Evolutionary conservation across 192 early-diverging fungal genomes (phyloP).

Genomic region (Coemansia sp.): DNA sequence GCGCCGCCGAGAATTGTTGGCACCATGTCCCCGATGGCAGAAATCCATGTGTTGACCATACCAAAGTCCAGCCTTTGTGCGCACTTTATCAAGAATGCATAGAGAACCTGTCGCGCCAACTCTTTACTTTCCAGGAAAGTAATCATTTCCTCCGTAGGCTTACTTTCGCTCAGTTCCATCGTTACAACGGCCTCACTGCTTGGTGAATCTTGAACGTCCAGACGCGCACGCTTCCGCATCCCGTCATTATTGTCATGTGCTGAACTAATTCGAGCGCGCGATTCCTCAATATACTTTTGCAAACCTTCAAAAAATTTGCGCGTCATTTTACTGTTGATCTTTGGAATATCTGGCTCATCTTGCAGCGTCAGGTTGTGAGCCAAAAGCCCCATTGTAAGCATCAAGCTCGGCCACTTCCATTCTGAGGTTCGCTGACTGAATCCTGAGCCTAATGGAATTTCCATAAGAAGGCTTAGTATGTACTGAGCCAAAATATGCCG

Average conservation of each 20-base stretch:
- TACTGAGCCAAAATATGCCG: slow-evolving; percentile 39
- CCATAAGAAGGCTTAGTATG: slow-evolving; percentile 32
- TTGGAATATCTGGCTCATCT: slow-evolving; percentile 22
- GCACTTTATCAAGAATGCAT: slow-evolving; percentile 38
- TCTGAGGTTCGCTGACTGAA: slow-evolving; percentile 24
- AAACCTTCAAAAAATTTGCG: slow-evolving; percentile 26
- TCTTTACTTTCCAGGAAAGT: slow-evolving; percentile 17
- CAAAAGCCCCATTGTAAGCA: slow-evolving; percentile 40
- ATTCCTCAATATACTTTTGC: slow-evolving; percentile 14
- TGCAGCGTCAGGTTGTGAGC: slow-evolving; percentile 18
- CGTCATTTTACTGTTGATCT: slow-evolving; percentile 7
- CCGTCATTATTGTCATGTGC: slow-evolving; percentile 3
- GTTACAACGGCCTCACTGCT: background rate
- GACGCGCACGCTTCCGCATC: slow-evolving; percentile 7
- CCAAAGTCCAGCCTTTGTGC: slow-evolving; percentile 20
- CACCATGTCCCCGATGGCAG: slow-evolving; percentile 13
- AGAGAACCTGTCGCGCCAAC: slow-evolving; percentile 39
- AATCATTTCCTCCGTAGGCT: slow-evolving; percentile 16
- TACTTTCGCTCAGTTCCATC: slow-evolving; percentile 7
- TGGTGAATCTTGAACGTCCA: slow-evolving; percentile 3
- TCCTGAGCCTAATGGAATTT: slow-evolving; percentile 29
- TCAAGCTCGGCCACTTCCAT: slow-evolving; percentile 21
- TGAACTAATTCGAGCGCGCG: slow-evolving; percentile 18
- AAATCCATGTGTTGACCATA: slow-evolving; percentile 41
- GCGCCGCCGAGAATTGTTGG: slow-evolving; percentile 18